Percentiles rank a stretch among this genome's conserved stretches.
Evolutionary conservation across 177 flowering plant species (phyloP).

Genomic region (Telopea speciosissima): DNA sequence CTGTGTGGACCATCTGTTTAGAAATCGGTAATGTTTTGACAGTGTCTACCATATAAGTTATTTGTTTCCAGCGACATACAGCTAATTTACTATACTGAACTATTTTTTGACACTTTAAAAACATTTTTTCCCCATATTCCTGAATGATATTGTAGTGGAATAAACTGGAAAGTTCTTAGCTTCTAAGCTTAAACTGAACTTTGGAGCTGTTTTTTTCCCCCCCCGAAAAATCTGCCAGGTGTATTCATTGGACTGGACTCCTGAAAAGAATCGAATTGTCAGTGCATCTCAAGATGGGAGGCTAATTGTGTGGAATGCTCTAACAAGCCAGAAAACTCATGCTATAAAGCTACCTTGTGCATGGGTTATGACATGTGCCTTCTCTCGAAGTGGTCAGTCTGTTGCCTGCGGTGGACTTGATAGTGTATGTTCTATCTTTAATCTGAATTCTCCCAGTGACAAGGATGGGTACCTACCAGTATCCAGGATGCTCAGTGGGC

Average conservation of each 20-base stretch:
- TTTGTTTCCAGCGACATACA: not conserved
- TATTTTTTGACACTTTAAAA: too few species aligned
- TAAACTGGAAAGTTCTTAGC: not conserved
- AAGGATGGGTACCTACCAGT: conserved; percentile 71
- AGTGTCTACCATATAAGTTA: too few species aligned
- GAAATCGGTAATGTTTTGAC: too few species aligned
- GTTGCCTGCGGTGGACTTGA: conserved; percentile 98
- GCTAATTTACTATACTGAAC: not conserved
- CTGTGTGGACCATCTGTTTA: too few species aligned
- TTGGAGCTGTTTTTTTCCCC: conserved; percentile 4
- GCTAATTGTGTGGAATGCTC: conserved; percentile 91
- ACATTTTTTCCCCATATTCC: not conserved
- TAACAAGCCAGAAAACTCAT: conserved; percentile 96
- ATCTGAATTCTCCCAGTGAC: conserved; percentile 65
- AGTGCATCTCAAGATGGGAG: conserved; percentile 98
- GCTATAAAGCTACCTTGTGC: conserved; percentile 93
- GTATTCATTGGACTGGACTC: conserved; percentile 87
- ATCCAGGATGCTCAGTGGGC: conserved; percentile 73
- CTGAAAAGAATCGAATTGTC: conserved; percentile 78
- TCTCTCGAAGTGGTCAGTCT: conserved; percentile 82
- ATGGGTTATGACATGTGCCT: conserved; percentile 98
- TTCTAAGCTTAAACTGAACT: not conserved
- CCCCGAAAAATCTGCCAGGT: conserved; percentile 44
- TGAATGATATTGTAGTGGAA: not conserved
- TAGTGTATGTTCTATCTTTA: conserved; percentile 84